phyloP scores from a whole-genome alignment of 2,329 filamentous ascomycete species.

The Penicillium vulpinum region DNA sequence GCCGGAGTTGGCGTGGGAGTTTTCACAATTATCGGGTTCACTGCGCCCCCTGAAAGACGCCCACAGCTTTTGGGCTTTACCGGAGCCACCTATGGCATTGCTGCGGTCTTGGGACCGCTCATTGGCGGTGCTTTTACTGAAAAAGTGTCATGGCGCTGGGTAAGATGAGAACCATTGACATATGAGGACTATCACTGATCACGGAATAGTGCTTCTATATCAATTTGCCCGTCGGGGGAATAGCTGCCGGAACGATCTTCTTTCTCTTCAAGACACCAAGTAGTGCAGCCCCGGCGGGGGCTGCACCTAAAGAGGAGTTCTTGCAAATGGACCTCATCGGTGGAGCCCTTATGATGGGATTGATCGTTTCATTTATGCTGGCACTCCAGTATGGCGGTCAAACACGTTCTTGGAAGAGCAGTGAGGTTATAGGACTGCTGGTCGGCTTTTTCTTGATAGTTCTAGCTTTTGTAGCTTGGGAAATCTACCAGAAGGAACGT shows the following conservation, averaged over 20 bases:
- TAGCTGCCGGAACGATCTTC: slow-evolving; percentile 23
- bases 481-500: slow-evolving; percentile 42
- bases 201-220: slow-evolving; percentile 28
- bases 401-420: slow-evolving; percentile 38
- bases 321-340: slow-evolving; percentile 50
- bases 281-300: not conserved
- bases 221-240: slow-evolving; percentile 28
- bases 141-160: slow-evolving; percentile 48
- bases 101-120: slow-evolving; percentile 51
- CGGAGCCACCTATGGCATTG: slow-evolving; percentile 52
- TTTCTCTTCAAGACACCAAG: slow-evolving; percentile 30
- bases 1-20: slow-evolving; percentile 35
- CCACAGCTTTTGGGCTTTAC: slow-evolving; percentile 44
- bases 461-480: slow-evolving; percentile 37
- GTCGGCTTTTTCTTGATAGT: slow-evolving; percentile 45
- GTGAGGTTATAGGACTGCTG: slow-evolving; percentile 48
- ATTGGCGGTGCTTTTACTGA: slow-evolving; percentile 49
- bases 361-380: slow-evolving; percentile 45
- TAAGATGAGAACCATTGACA: slow-evolving; percentile 17
- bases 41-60: not conserved
- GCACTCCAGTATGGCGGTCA: slow-evolving; percentile 50
- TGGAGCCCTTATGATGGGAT: slow-evolving; percentile 40
- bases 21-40: slow-evolving; percentile 29
- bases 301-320: slow-evolving; percentile 35
- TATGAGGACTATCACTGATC: not conserved